phyloP scores from a whole-genome alignment of 2,329 filamentous ascomycete genomes.

The Aspergillus nomiae region DNA sequence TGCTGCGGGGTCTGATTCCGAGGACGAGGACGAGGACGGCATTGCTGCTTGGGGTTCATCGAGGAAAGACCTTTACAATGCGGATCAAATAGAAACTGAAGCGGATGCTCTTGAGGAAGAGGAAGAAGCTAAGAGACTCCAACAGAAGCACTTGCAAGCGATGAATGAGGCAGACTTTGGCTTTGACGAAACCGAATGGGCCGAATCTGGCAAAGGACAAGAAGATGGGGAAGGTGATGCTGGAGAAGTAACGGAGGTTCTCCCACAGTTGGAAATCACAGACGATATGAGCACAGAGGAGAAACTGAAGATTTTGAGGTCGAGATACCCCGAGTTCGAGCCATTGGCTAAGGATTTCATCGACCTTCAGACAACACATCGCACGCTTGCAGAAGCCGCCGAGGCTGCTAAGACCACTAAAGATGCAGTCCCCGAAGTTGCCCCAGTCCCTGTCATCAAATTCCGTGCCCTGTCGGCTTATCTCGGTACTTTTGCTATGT shows the following conservation, averaged over 20 bases:
- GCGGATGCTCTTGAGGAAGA: slow-evolving; percentile 87
- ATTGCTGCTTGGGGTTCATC: slow-evolving; percentile 82
- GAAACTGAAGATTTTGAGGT: slow-evolving; percentile 71
- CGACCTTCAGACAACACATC: slow-evolving; percentile 64
- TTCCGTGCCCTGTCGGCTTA: slow-evolving; percentile 83
- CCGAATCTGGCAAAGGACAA: slow-evolving; percentile 54
- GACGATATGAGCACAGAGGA: slow-evolving; percentile 77
- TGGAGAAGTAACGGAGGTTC: slow-evolving; percentile 77
- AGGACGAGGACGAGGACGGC: slow-evolving; percentile 53
- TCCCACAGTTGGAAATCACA: slow-evolving; percentile 80
- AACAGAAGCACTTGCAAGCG: slow-evolving; percentile 84
- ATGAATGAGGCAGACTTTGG: slow-evolving; percentile 93
- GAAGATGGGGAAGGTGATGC: slow-evolving; percentile 49
- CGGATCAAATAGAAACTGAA: slow-evolving; percentile 72
- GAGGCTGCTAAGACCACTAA: slow-evolving; percentile 54
- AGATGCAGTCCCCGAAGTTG: slow-evolving; percentile 41
- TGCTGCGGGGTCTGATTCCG: slow-evolving; percentile 23
- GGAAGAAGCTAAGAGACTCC: slow-evolving; percentile 80
- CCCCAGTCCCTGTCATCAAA: slow-evolving; percentile 67
- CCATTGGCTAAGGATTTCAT: slow-evolving; percentile 79
- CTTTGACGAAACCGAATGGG: slow-evolving; percentile 88
- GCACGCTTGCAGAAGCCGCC: slow-evolving; percentile 61
- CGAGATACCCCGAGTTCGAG: slow-evolving; percentile 90
- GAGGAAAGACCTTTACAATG: slow-evolving; percentile 89
- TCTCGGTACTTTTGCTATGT: slow-evolving; percentile 83